Evolutionary conservation across 495 filamentous ascomycete species (phyloP).

Genomic region (Aspergillus indologenus): DNA sequence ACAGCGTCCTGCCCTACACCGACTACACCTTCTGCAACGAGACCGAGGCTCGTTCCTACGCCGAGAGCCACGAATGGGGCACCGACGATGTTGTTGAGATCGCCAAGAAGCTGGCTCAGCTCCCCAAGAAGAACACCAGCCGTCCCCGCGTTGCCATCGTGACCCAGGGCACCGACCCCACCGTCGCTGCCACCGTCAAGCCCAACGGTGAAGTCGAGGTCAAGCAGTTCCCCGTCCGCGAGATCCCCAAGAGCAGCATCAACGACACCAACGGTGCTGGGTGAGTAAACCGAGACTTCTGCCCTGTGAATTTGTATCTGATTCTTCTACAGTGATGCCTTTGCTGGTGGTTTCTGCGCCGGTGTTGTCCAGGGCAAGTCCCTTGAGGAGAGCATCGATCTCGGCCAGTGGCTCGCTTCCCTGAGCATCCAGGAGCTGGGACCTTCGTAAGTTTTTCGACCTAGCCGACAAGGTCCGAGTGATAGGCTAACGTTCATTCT

Average conservation of each 20-base stretch:
- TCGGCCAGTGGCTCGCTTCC: conserved; percentile 93
- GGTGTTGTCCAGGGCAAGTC: conserved; percentile 81
- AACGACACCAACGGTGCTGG: conserved; percentile 95
- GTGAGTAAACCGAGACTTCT: conserved; percentile 38
- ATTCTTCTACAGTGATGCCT: conserved; percentile 69
- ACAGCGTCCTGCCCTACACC: conserved; percentile 80
- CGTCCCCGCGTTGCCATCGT: conserved; percentile 80
- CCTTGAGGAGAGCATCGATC: conserved; percentile 71
- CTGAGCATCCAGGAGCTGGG: conserved; percentile 91
- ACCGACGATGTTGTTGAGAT: conserved; percentile 83
- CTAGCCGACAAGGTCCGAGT: not conserved
- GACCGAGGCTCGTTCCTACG: conserved; percentile 83
- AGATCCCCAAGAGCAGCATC: conserved; percentile 70
- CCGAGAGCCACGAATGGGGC: conserved; percentile 67
- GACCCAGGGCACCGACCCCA: conserved; percentile 90
- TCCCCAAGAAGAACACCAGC: conserved; percentile 86
- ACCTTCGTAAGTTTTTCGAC: conserved; percentile 69
- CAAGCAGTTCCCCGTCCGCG: conserved; percentile 75
- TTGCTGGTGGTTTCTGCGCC: conserved; percentile 89
- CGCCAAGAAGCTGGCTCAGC: conserved; percentile 74
- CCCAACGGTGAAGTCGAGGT: conserved; percentile 60
- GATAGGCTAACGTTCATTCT: conserved; percentile 13
- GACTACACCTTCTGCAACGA: conserved; percentile 98
- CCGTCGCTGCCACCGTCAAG: conserved; percentile 68
- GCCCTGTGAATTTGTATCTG: not conserved